Percentiles rank a stretch among this genome's conserved stretches.
These are phyloP conservation scores for Parastagonospora avenae DNA, from an alignment of 2,329 filamentous ascomycete species.

Conservation along the genomic window DNA sequence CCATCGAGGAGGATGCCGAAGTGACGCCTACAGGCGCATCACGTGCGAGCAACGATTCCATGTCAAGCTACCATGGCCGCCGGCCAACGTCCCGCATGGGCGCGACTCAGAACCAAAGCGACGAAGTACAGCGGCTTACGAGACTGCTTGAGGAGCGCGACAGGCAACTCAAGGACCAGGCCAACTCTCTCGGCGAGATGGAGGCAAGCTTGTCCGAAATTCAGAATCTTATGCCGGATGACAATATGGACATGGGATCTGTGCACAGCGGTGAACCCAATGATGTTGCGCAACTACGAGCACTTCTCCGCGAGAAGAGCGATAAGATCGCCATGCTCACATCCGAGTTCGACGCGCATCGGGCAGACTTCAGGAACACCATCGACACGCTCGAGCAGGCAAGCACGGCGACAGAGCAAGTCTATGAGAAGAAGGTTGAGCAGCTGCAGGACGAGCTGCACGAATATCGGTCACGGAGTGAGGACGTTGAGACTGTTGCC, in stretches of 20 bases:
- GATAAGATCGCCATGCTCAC: constrained; percentile 94
- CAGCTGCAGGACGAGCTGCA: constrained; percentile 82
- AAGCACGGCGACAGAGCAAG: constrained; percentile 90
- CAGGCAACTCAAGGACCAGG: constrained; percentile 85
- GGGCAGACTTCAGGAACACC: constrained; percentile 94
- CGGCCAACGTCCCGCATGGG: constrained; percentile 32
- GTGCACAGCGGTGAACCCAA: constrained; percentile 55
- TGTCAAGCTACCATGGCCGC: constrained; percentile 50
- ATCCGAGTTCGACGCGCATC: constrained; percentile 90
- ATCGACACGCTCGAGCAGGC: constrained; percentile 96
- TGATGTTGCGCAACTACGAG: constrained; percentile 76
- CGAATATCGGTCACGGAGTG: constrained; percentile 78
- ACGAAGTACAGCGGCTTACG: constrained; percentile 75
- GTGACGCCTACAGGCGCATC: constrained; percentile 58
- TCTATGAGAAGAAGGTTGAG: constrained; percentile 92
- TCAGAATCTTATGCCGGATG: constrained; percentile 68
- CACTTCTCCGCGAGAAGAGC: constrained; percentile 90
- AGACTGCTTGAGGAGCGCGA: constrained; percentile 82
- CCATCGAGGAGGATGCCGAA: constrained; percentile 47
- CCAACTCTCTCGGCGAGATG: constrained; percentile 83
- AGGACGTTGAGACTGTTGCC: constrained; percentile 91
- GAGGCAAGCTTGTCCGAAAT: constrained; percentile 85
- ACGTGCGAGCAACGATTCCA: constrained; percentile 59
- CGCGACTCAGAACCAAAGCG: constrained; percentile 51
- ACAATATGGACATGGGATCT: constrained; percentile 56